Base-by-base conservation (phyloP, 192 early-diverging fungal genomes). In the Mortierella alpina region DNA sequence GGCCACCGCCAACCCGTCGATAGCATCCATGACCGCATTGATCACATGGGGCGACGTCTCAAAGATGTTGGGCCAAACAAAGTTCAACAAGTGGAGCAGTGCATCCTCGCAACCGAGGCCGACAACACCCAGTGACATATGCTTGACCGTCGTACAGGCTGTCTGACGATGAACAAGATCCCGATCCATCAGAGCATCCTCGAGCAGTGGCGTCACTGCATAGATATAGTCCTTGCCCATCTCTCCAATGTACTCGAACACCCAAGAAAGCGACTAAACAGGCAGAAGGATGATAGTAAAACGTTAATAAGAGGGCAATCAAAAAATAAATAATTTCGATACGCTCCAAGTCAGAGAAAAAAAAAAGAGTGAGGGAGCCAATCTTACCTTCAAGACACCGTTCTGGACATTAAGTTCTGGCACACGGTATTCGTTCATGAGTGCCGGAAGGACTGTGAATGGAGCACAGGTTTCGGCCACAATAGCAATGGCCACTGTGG, bases 401-500 rank as follows among this genome's bases (percentile, higher is more conserved):
- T 99, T 99, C 85, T 99, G 98, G n/a, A 99, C 97, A 81, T 99
- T 99, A 41, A 99, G 88, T 67, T 99, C 98, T 0, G 98, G 98
- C 12, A 99, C 97, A 44, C 98, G 94, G 87, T 99, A 99, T 84
- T 99, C 98, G 86, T 98, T 97, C 97, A 99, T 98, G 31, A 99
- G 84, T 0, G 97, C 98, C 0, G 98, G 98, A 11, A 99, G 85
- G 39, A 99, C 97, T 3, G 97, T 99, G 82, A 99, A 99, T 0
- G 98, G 98, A 2, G 95, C 93, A 75, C 96, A 98, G 2, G 97
- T 95, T 66, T 97, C 96, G n/a, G 96, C 96, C 1, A 85, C 84
- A 20, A 85, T 85, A n/a, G 84, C 84, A 79, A 99, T 99, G 7
- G 98, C 98, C 7, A 99, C 96, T 0, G 98, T 99, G 0, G 98